Evolutionary conservation across 805 yeast genomes (phyloP).

Genomic region (Saturnispora ahearnii): DNA sequence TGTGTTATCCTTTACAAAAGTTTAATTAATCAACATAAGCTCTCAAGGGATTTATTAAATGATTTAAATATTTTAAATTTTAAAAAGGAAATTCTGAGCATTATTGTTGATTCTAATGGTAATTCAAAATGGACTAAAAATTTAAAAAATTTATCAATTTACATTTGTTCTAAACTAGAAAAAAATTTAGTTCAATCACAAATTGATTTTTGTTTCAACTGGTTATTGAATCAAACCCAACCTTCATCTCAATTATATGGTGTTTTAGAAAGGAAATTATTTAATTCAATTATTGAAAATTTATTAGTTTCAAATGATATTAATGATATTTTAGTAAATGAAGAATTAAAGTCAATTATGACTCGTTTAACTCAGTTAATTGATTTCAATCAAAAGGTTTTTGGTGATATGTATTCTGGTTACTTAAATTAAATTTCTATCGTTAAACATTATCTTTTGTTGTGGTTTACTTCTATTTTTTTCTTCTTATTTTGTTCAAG

Average conservation of each 20-base stretch:
- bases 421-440: not conserved
- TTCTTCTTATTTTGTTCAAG: not conserved
- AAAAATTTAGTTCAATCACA: conserved; percentile 29
- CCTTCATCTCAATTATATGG: conserved; percentile 72
- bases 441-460: not conserved
- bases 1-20: conserved; percentile 69
- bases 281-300: conserved; percentile 16
- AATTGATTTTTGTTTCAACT: conserved; percentile 57
- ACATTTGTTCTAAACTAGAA: conserved; percentile 37
- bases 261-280: conserved; percentile 55
- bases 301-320: conserved; percentile 11
- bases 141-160: conserved; percentile 62
- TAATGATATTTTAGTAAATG: conserved; percentile 26
- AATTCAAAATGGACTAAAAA: conserved; percentile 87
- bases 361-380: conserved; percentile 56
- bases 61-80: conserved; percentile 34
- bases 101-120: conserved; percentile 78
- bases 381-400: conserved; percentile 77
- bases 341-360: conserved; percentile 51
- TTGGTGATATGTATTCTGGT: conserved; percentile 51
- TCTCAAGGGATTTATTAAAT: conserved; percentile 27
- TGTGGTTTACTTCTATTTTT: not conserved
- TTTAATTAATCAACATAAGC: conserved; percentile 34
- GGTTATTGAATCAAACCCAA: conserved; percentile 82
- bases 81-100: conserved; percentile 65